Evolutionary conservation across 1,284 basidiomycete genomes (phyloP).

Genomic region (Sporisorium graminicola): DNA sequence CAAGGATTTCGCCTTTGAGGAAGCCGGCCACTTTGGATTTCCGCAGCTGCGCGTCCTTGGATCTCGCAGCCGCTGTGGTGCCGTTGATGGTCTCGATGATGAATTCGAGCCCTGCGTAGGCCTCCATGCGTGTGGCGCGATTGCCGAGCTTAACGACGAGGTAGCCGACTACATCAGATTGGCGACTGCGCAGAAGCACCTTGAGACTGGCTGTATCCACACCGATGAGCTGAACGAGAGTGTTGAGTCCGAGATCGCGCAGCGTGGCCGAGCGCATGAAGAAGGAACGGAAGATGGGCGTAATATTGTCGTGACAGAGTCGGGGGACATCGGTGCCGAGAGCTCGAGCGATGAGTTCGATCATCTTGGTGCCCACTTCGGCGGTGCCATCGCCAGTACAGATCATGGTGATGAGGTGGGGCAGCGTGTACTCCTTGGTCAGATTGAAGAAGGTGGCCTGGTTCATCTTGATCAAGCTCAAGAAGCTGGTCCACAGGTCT

Average conservation of each 20-base stretch:
- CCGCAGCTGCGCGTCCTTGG: slow-evolving; percentile 16
- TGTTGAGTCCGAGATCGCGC: slow-evolving; percentile 45
- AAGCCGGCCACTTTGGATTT: slow-evolving; percentile 50
- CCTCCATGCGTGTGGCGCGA: slow-evolving; percentile 40
- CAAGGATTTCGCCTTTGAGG: slow-evolving; percentile 62
- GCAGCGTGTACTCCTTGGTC: slow-evolving; percentile 63
- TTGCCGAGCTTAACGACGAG: slow-evolving; percentile 64
- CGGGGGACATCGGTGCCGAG: slow-evolving; percentile 53
- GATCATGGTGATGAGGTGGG: slow-evolving; percentile 59
- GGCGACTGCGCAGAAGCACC: slow-evolving; percentile 56
- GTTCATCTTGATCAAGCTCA: slow-evolving; percentile 61
- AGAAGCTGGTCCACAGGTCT: slow-evolving; percentile 56
- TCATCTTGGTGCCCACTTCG: slow-evolving; percentile 39
- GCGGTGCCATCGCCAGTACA: slow-evolving; percentile 36
- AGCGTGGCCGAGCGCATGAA: slow-evolving; percentile 50
- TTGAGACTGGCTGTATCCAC: slow-evolving; percentile 49
- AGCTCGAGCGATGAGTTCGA: slow-evolving; percentile 58
- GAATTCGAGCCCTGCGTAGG: slow-evolving; percentile 58
- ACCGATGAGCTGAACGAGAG: slow-evolving; percentile 52
- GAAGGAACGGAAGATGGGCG: slow-evolving; percentile 62
- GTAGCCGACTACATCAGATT: slow-evolving; percentile 65
- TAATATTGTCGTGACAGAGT: slow-evolving; percentile 61
- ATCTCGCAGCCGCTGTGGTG: slow-evolving; percentile 18
- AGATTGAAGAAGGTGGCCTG: slow-evolving; percentile 62
- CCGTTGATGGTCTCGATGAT: slow-evolving; percentile 51